Percentiles rank a stretch among this genome's conserved stretches.
Conservation (phyloP, 1,139 yeast species). For the Trichomonascaceae sp. region DNA sequence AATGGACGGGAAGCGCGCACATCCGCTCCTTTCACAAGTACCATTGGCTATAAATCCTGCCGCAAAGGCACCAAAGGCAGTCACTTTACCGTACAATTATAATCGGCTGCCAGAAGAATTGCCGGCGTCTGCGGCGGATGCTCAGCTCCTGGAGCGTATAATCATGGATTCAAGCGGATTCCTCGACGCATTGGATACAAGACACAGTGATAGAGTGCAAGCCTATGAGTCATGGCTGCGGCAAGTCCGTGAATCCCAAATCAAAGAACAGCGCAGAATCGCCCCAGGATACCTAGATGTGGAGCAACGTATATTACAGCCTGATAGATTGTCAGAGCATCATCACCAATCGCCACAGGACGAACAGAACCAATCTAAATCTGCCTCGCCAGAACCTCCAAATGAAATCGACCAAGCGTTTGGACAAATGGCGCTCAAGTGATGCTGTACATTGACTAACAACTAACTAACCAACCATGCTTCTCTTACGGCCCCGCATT, state of each 20-base stretch:
- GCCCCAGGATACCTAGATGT: conserved; percentile 35
- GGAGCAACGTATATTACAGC: conserved; percentile 17
- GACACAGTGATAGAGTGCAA: conserved; percentile 17
- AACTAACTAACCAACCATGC: conserved; percentile 60
- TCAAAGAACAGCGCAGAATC: conserved; percentile 22
- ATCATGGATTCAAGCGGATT: conserved; percentile 17
- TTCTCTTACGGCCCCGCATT: conserved; percentile 85
- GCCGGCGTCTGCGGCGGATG: conserved; percentile 21
- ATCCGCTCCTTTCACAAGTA: conserved; percentile 39
- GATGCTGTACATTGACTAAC: not conserved
- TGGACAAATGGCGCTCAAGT: conserved; percentile 1
- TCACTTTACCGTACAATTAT: conserved; percentile 41
- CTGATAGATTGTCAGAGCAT: conserved; percentile 5
- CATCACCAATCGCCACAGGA: no score
- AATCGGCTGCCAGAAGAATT: conserved; percentile 25
- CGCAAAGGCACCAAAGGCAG: conserved; percentile 44
- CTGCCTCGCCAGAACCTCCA: not conserved
- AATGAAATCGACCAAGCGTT: conserved; percentile 2
- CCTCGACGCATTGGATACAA: conserved; percentile 13
- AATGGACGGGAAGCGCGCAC: conserved; percentile 23
- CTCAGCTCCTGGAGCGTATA: conserved; percentile 17
- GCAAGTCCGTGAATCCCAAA: conserved; percentile 13
- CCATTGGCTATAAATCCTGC: conserved; percentile 47
- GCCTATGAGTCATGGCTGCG: conserved; percentile 25
- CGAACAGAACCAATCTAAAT: no score